Evolutionary conservation across 176 grass and related monocot genomes (phyloP).

Genomic region (Echinochloa phyllopogon): DNA sequence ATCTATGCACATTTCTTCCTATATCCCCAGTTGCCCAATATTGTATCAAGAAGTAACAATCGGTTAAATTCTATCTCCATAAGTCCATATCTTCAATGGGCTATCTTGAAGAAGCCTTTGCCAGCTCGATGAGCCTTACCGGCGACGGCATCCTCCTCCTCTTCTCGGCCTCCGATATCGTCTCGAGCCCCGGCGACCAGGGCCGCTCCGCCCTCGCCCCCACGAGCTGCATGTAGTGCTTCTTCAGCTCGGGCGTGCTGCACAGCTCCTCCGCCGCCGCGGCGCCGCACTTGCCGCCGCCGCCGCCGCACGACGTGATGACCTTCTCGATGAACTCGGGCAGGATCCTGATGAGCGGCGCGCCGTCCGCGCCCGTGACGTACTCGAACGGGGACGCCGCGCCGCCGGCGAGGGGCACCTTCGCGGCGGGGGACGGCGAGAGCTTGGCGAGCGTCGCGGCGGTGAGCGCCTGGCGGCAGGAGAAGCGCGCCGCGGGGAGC

Average conservation of each 20-base stretch:
- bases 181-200: constrained; percentile 87
- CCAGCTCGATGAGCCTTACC: constrained; percentile 39
- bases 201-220: constrained; percentile 55
- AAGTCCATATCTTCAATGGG: too few relatives aligned
- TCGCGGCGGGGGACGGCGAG: constrained; percentile 48
- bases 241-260: constrained; percentile 87
- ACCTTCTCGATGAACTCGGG: constrained; percentile 83
- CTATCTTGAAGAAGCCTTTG: constrained; percentile 42
- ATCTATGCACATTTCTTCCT: constrained; percentile 22
- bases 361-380: constrained; percentile 67
- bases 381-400: constrained; percentile 70
- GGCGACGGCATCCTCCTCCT: constrained; percentile 51
- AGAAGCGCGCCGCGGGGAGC: constrained; percentile 62
- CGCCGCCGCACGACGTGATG: constrained; percentile 45
- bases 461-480: constrained; percentile 61
- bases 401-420: constrained; percentile 47
- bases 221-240: constrained; percentile 85
- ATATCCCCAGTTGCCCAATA: neutral
- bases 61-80: neutral
- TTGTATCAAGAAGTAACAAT: neutral
- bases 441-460: constrained; percentile 74
- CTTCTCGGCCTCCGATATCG: constrained; percentile 67
- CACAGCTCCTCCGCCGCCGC: constrained; percentile 45
- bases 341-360: constrained; percentile 68
- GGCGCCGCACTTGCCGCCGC: neutral